Base-by-base conservation (phyloP, 2,329 filamentous ascomycete species). In the Stagonosporopsis chrysanthemi region DNA sequence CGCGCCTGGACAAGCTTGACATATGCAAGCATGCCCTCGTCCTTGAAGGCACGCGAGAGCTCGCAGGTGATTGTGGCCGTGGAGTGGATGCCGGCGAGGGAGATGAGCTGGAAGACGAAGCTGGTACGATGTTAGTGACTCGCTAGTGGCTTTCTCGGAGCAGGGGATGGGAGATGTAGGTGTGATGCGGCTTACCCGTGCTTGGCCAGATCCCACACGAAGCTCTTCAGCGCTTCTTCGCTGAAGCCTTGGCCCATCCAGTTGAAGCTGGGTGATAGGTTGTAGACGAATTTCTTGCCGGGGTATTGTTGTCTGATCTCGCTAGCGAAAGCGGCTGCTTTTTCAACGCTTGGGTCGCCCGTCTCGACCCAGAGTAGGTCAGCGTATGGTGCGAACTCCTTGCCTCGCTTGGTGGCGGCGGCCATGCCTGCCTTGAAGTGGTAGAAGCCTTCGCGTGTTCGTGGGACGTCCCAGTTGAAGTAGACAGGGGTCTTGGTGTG, bases 361-460 rank as follows among this genome's bases (percentile, higher is more conserved):
- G 95, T 98, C 81, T 99, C 95, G 44, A 98, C 91, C 95, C 95
- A 99, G 12, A 98, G 84, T 17, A 99, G 88, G 76, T 99, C 95
- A 1, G 95, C 92, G 73, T 91, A 97, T 0, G 94, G 93, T 0
- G 88, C 92, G 70, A 96, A 98, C 45, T 90, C 91, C 59, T 96
- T 88, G 2, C 93, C 93, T 52, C 95, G 90, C 82, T 98, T 98
- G 35, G 92, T 97, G 1, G 95, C 93, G 0, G 93, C 91, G 6
- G 83, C 79, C 81, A 97, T 89, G 65, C 92, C 93, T 14, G 90
- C 90, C 45, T 86, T 84, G 83, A 92, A 96, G 77, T 97, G 92
- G 80, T 96, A 97, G 82, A 88, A 94, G 33, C 95, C 95, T 78
- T 99, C 95, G 50, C 94, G 87, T 1, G 95, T 98, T 49, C 95